phyloP scores from a whole-genome alignment of 495 filamentous ascomycete species.

The Aspergillus mulundensis region DNA sequence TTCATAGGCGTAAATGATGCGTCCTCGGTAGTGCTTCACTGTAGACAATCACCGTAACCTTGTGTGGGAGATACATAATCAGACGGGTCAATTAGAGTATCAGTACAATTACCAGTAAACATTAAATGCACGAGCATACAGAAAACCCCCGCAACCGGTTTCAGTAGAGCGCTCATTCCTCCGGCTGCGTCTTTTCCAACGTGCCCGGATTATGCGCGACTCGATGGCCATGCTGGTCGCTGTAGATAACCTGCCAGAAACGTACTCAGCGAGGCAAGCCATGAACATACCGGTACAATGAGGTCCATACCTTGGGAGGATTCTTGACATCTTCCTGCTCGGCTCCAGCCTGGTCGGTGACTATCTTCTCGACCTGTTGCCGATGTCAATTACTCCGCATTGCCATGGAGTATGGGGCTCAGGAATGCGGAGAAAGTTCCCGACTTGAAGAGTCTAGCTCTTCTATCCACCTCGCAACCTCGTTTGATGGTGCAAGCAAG shows the following conservation, averaged over 20 bases:
- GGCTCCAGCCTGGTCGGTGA: background rate
- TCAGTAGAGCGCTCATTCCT: background rate
- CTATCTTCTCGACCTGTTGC: background rate
- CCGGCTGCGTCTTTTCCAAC: slow-evolving; percentile 14
- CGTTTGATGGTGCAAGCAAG: too few relatives aligned
- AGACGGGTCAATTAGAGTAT: too few relatives aligned
- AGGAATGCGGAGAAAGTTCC: too few relatives aligned
- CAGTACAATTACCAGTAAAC: background rate
- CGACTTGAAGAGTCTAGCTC: too few relatives aligned
- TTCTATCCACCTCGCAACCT: too few relatives aligned
- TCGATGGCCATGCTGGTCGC: slow-evolving; percentile 26
- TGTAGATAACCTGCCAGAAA: slow-evolving; percentile 20
- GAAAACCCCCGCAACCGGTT: too few relatives aligned
- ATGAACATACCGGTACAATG: background rate
- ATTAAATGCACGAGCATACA: too few relatives aligned
- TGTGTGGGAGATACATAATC: too few relatives aligned
- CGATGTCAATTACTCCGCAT: background rate
- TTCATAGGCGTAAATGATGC: too few relatives aligned
- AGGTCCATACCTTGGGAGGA: slow-evolving; percentile 1
- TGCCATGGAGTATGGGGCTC: background rate
- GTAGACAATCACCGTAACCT: too few relatives aligned
- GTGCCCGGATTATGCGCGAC: slow-evolving; percentile 26
- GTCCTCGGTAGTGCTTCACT: too few relatives aligned
- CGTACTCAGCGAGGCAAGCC: background rate
- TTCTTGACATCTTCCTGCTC: slow-evolving; percentile 4